phyloP scores from a whole-genome alignment of 495 filamentous ascomycete species.

The Trichoderma asperelloides region DNA sequence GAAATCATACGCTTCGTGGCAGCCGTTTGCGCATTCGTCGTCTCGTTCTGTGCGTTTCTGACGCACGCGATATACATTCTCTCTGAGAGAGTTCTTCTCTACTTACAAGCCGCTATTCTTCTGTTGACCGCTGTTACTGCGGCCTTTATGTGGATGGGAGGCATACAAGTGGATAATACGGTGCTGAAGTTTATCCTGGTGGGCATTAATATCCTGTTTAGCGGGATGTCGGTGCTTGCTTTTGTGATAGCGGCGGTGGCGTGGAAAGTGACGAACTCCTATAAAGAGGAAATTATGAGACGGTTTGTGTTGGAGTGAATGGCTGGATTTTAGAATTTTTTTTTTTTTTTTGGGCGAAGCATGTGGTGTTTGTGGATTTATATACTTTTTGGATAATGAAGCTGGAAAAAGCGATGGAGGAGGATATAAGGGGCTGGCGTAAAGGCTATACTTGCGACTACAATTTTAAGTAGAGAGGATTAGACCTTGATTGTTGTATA shows the following conservation, averaged over 20 bases:
- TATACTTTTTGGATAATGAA: too few species aligned
- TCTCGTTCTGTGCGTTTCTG: neutral
- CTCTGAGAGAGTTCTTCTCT: neutral
- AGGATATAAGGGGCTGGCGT: too few species aligned
- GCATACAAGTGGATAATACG: neutral
- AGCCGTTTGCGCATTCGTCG: neutral
- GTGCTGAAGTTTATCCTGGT: neutral
- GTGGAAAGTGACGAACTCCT: neutral
- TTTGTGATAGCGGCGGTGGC: neutral
- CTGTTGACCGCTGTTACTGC: neutral
- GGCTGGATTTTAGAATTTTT: too few species aligned
- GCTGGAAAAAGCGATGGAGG: too few species aligned
- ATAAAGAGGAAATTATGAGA: neutral
- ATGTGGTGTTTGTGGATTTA: too few species aligned
- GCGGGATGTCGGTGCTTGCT: neutral
- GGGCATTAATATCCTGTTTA: neutral
- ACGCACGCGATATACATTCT: neutral
- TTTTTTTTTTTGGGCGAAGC: too few species aligned
- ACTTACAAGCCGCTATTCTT: neutral
- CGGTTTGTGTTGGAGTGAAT: too few species aligned
- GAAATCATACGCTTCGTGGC: neutral
- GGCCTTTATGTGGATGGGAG: neutral
- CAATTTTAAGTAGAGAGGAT: too few species aligned
- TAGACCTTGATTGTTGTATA: too few species aligned
- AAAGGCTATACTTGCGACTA: too few species aligned